These are phyloP conservation scores for Solanum clarkiae DNA, from an alignment of 257 asterid species.

Conservation along the genomic window DNA sequence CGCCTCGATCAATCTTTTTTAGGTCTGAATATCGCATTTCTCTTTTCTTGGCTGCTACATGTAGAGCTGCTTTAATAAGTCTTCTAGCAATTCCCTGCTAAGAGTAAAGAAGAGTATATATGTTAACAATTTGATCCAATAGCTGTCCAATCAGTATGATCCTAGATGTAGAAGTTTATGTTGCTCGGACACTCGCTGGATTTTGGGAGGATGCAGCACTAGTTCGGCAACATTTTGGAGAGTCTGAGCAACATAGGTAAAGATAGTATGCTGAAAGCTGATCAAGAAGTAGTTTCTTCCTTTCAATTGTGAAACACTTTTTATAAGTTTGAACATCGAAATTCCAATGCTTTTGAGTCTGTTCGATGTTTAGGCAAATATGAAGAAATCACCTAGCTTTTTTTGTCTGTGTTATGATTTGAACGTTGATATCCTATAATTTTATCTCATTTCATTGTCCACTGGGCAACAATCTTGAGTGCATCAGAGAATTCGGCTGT, in stretches of 20 bases:
- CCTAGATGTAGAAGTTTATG: background rate
- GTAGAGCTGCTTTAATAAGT: constrained; percentile 65
- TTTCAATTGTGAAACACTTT: background rate
- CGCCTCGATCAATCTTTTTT: constrained; percentile 78
- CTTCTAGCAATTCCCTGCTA: constrained; percentile 72
- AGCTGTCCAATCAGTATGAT: background rate
- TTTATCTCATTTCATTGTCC: background rate
- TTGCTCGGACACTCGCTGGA: background rate
- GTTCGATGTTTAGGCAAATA: background rate
- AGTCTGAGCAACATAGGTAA: background rate
- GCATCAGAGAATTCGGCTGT: background rate
- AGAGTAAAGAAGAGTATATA: background rate
- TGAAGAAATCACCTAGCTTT: background rate
- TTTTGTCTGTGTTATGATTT: background rate
- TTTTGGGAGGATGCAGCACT: background rate
- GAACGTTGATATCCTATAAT: background rate
- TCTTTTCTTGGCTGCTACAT: constrained; percentile 80
- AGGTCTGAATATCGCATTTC: constrained; percentile 88
- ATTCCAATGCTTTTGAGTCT: background rate
- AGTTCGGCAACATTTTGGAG: background rate
- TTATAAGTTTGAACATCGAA: background rate
- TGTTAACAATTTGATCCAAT: background rate
- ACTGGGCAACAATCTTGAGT: background rate
- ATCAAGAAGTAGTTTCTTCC: background rate
- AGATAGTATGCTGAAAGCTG: background rate